Evolutionary conservation across 441 rosid species (phyloP), one percentile per base, ranked within the genome.

Genomic region (Euphorbia corollata): DNA sequence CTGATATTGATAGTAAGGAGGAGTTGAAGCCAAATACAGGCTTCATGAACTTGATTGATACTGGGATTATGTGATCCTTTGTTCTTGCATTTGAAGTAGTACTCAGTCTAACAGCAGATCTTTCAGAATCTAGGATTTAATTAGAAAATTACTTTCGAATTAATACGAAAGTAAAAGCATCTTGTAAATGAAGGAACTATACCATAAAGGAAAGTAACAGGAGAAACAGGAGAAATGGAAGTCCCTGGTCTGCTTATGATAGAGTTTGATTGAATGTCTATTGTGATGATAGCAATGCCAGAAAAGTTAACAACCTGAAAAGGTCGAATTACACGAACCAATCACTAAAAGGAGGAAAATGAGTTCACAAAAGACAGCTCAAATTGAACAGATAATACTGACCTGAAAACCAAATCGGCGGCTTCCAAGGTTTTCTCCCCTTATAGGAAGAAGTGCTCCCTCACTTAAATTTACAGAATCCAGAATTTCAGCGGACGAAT

Each of bases 21-120:
- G 96, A 84, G 66, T 89, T 93, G 79, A 91, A 91, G n/a, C 88
- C 90, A 68, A 86, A 86, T 20, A 91, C 92, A 18, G 97, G 97
- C 80, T 93, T 87, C 80, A 69, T 65, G 80, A 93, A 91, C 68
- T 84, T 86, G 41, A 93, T 83, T 24, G 79, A 81, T 58, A 89
- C 55, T 18, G 89, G 82, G 62, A 93, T 79, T 45, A 65, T 73
- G 74, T 80, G 82, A 63, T 83, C 79, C 78, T 78, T 84, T 55
- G 99, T 93, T 75, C 96, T 83, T 75, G 75, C 78, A 65, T 73
- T 81, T 74, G 86, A 79, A 55, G 88, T 82, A 56, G 97, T 83
- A 70, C 90, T 89, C 74, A 93, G 75, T 79, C 80, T 68, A 74
- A 89, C 96, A 30, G 80, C 69, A 61, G 95, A 90, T 73, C 90